Evolutionary conservation across 345 rosid species (phyloP).

Genomic region (Diplotaxis tenuifolia): DNA sequence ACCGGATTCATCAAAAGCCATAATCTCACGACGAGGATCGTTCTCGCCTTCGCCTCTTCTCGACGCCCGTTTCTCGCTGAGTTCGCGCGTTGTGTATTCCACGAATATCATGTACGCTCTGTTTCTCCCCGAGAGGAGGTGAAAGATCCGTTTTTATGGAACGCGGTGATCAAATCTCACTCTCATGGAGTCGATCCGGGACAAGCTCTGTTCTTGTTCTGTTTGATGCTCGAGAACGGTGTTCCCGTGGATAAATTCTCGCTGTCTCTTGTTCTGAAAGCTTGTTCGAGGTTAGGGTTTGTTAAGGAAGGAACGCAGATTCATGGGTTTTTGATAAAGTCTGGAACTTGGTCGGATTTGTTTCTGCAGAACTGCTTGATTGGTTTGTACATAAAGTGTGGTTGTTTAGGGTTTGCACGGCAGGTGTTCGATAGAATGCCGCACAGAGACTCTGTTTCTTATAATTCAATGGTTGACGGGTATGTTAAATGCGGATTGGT

Average conservation of each 20-base stretch:
- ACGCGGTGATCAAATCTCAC: slow-evolving; percentile 37
- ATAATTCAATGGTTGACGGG: slow-evolving; percentile 48
- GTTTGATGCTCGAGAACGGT: slow-evolving; percentile 41
- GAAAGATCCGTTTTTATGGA: slow-evolving; percentile 44
- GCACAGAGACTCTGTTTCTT: slow-evolving; percentile 43
- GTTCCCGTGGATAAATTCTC: slow-evolving; percentile 41
- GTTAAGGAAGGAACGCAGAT: slow-evolving; percentile 37
- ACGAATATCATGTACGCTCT: slow-evolving; percentile 17
- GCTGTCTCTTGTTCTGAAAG: slow-evolving; percentile 40
- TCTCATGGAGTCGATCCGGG: slow-evolving; percentile 42
- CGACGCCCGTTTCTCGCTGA: slow-evolving; percentile 28
- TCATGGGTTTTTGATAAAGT: slow-evolving; percentile 46
- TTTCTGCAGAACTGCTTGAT: slow-evolving; percentile 44
- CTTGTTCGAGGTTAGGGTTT: slow-evolving; percentile 39
- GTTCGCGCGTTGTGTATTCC: slow-evolving; percentile 39
- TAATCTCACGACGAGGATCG: slow-evolving; percentile 37
- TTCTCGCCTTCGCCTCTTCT: slow-evolving; percentile 39
- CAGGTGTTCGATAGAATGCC: slow-evolving; percentile 42
- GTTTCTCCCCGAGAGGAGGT: not conserved
- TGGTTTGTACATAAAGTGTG: slow-evolving; percentile 40
- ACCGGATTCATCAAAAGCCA: slow-evolving; percentile 36
- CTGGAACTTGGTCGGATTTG: slow-evolving; percentile 41
- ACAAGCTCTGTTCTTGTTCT: slow-evolving; percentile 35
- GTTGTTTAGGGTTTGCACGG: slow-evolving; percentile 37
- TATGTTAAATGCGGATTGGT: slow-evolving; percentile 52